Percentiles rank a stretch among this genome's conserved stretches.
These are phyloP conservation scores for Globisporangium nodosum DNA, from an alignment of 352 stramenopile genomes.

Conservation along the genomic window DNA sequence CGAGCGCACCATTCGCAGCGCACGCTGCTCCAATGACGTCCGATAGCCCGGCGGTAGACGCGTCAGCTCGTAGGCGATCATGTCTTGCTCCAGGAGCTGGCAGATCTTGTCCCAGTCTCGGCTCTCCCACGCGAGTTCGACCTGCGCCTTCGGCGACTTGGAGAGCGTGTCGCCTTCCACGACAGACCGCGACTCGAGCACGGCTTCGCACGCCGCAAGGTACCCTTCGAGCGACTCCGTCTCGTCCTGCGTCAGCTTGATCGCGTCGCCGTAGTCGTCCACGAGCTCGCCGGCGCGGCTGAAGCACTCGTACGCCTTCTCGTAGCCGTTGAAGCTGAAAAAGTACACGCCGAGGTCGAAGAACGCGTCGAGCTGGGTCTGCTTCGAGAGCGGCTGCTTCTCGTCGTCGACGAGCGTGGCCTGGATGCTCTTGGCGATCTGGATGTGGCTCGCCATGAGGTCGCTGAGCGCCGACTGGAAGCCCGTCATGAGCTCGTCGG, in stretches of 20 bases:
- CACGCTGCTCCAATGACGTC: constrained; percentile 38
- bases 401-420: constrained; percentile 38
- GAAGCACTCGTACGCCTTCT: constrained; percentile 75
- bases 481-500: constrained; percentile 52
- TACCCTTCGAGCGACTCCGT: constrained; percentile 57
- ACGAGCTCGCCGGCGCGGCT: constrained; percentile 51
- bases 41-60: constrained; percentile 31
- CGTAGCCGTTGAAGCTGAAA: constrained; percentile 70
- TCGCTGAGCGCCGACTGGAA: constrained; percentile 69
- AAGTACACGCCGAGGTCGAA: constrained; percentile 69
- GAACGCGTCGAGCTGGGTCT: constrained; percentile 55
- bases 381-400: constrained; percentile 28
- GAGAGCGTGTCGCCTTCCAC: constrained; percentile 24
- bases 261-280: constrained; percentile 25
- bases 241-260: constrained; percentile 20
- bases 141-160: constrained; percentile 28
- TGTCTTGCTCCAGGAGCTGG: constrained; percentile 36
- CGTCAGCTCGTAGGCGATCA: constrained; percentile 29
- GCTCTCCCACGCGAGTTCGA: constrained; percentile 42
- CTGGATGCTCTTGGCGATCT: constrained; percentile 64
- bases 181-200: constrained; percentile 44
- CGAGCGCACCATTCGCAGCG: constrained; percentile 33
- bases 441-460: constrained; percentile 44
- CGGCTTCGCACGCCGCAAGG: constrained; percentile 58
- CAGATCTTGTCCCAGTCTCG: constrained; percentile 48